Evolutionary conservation across 192 early-diverging fungal genomes (phyloP).

Genomic region (Linnemannia exigua): DNA sequence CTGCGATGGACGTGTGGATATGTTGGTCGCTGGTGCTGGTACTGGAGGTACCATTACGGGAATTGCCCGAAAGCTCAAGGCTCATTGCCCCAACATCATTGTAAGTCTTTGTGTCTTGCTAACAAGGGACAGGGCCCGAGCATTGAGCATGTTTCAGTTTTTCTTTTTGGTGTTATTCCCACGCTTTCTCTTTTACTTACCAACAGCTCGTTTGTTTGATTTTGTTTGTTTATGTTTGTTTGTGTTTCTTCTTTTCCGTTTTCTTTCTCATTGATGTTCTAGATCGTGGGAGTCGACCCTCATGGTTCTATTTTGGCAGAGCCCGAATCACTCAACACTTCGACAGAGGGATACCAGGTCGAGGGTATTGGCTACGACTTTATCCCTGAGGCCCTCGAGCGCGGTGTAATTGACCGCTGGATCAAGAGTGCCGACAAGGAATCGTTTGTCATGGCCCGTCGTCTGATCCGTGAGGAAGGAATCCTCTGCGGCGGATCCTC

Average conservation of each 20-base stretch:
- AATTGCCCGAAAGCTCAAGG: constrained; percentile 95
- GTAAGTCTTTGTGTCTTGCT: constrained; percentile 33
- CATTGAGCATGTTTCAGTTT: not conserved
- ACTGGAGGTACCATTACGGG: constrained; percentile 99
- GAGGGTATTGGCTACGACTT: constrained; percentile 99
- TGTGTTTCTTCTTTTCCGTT: not conserved
- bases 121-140: not conserved
- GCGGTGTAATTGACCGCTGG: constrained; percentile 91
- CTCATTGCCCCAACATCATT: constrained; percentile 84
- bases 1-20: constrained; percentile 93
- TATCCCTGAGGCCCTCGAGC: constrained; percentile 92
- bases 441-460: constrained; percentile 96
- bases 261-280: not conserved
- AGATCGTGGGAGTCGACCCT: constrained; percentile 96
- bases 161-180: not conserved
- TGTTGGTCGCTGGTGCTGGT: constrained; percentile 96
- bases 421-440: constrained; percentile 96
- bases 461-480: constrained; percentile 97
- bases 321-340: constrained; percentile 69
- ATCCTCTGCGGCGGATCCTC: constrained; percentile 97
- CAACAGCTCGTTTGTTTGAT: constrained; percentile 3
- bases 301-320: constrained; percentile 94
- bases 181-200: not conserved
- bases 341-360: constrained; percentile 81
- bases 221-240: not conserved